A percentile compares a stretch with the other conserved stretches of the same genome.
Evolutionary conservation across 306 rosid species (phyloP).

Genomic region (Rosa chinensis): DNA sequence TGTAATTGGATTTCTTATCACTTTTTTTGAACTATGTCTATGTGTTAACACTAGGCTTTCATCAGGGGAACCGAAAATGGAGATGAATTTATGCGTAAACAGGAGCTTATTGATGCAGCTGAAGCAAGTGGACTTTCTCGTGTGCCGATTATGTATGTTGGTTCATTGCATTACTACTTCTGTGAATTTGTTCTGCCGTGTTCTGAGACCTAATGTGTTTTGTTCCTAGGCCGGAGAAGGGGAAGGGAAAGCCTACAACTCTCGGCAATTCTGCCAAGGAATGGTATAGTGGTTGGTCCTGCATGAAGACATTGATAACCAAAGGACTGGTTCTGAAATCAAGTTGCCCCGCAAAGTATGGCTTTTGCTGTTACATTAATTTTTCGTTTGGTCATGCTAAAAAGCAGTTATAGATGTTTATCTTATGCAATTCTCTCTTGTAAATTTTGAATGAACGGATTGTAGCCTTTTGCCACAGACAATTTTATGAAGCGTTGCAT

Average conservation of each 20-base stretch:
- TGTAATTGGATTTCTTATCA: neutral
- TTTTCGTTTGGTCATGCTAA: neutral
- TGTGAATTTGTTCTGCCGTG: conserved; percentile 1
- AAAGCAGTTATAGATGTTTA: no score
- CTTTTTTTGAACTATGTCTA: conserved; percentile 4
- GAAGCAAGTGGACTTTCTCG: conserved; percentile 92
- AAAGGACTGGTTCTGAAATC: conserved; percentile 81
- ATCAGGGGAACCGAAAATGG: conserved; percentile 68
- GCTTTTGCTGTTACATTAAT: conserved; percentile 9
- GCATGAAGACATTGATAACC: conserved; percentile 74
- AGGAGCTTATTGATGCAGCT: conserved; percentile 85
- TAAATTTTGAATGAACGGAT: no score
- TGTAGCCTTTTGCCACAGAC: no score
- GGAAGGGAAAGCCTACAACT: conserved; percentile 67
- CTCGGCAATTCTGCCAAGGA: conserved; percentile 68
- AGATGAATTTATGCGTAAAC: conserved; percentile 81
- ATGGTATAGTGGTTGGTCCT: conserved; percentile 92
- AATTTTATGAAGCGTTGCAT: no score
- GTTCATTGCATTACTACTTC: neutral
- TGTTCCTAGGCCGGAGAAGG: conserved; percentile 71
- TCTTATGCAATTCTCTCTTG: no score
- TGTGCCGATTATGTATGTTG: conserved; percentile 68
- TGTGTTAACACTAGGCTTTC: neutral
- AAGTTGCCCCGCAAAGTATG: conserved; percentile 89
- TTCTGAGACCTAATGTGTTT: conserved; percentile 13